Percentiles rank a stretch among this genome's conserved stretches.
phyloP scores from a whole-genome alignment of 2,329 filamentous ascomycete genomes.

The Fusarium subglutinans region DNA sequence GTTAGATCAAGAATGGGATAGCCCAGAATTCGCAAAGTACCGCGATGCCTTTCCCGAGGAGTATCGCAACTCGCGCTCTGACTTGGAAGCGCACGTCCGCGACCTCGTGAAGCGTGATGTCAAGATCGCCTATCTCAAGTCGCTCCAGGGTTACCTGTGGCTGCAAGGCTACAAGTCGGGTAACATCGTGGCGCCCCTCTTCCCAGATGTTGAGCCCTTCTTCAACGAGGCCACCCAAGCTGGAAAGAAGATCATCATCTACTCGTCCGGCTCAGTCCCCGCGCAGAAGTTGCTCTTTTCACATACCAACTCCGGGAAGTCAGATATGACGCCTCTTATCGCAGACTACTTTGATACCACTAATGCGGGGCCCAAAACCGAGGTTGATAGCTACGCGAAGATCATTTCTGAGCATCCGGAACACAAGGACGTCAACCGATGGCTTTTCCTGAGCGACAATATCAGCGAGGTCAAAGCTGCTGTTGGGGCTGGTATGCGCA shows the following conservation, averaged over 20 bases:
- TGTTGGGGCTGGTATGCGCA: conserved; percentile 69
- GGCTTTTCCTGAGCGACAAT: conserved; percentile 86
- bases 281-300: conserved; percentile 84
- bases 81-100: conserved; percentile 72
- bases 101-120: conserved; percentile 77
- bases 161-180: conserved; percentile 76
- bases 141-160: conserved; percentile 83
- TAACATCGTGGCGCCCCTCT: conserved; percentile 76
- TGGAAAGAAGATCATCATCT: conserved; percentile 74
- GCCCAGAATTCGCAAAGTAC: conserved; percentile 70
- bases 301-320: conserved; percentile 66
- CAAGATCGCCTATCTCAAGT: conserved; percentile 81
- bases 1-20: conserved; percentile 73
- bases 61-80: conserved; percentile 65
- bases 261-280: conserved; percentile 81
- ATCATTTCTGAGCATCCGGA: conserved; percentile 62
- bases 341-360: conserved; percentile 81
- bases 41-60: conserved; percentile 76
- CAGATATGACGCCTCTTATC: conserved; percentile 69
- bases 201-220: conserved; percentile 75
- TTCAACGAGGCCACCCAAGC: conserved; percentile 66
- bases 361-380: conserved; percentile 79
- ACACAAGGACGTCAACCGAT: conserved; percentile 57
- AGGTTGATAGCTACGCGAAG: conserved; percentile 71
- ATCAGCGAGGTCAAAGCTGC: conserved; percentile 74